phyloP scores from a whole-genome alignment of 768 basidiomycete genomes.

The Xerocomus spinulosus region DNA sequence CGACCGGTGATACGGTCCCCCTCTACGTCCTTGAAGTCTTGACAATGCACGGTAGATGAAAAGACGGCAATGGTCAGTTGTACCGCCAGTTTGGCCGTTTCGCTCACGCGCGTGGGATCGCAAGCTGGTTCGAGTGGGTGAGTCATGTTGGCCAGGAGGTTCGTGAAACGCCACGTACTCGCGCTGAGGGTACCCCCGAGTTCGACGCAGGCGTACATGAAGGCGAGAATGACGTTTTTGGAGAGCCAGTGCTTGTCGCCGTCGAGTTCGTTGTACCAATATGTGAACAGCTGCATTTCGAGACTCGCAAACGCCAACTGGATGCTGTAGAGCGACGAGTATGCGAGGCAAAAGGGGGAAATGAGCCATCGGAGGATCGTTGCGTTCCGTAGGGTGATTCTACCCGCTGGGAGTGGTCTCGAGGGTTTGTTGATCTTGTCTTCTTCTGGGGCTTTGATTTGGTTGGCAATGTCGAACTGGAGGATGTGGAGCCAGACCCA shows the following conservation, averaged over 20 bases:
- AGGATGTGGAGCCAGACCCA: constrained; percentile 47
- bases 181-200: constrained; percentile 37
- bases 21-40: constrained; percentile 45
- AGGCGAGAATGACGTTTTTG: constrained; percentile 37
- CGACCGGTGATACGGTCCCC: constrained; percentile 40
- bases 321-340: constrained; percentile 31
- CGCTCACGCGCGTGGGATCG: constrained; percentile 23
- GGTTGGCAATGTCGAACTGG: constrained; percentile 43
- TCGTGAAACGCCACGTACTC: constrained; percentile 22
- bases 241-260: constrained; percentile 37
- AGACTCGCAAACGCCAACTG: constrained; percentile 32
- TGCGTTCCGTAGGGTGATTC: constrained; percentile 35
- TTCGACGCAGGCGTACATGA: constrained; percentile 36
- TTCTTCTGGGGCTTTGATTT: constrained; percentile 38
- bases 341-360: constrained; percentile 32
- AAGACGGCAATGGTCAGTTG: constrained; percentile 37
- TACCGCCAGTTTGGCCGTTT: constrained; percentile 30
- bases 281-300: constrained; percentile 29
- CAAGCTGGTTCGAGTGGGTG: background rate
- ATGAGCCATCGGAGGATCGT: constrained; percentile 35
- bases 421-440: constrained; percentile 43
- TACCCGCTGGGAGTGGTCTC: constrained; percentile 42
- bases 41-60: constrained; percentile 44
- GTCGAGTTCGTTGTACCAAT: constrained; percentile 37
- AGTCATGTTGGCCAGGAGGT: no score